These are phyloP conservation scores for Acaromyces ingoldii DNA, from an alignment of 1,284 basidiomycete species.

Conservation along the genomic window DNA sequence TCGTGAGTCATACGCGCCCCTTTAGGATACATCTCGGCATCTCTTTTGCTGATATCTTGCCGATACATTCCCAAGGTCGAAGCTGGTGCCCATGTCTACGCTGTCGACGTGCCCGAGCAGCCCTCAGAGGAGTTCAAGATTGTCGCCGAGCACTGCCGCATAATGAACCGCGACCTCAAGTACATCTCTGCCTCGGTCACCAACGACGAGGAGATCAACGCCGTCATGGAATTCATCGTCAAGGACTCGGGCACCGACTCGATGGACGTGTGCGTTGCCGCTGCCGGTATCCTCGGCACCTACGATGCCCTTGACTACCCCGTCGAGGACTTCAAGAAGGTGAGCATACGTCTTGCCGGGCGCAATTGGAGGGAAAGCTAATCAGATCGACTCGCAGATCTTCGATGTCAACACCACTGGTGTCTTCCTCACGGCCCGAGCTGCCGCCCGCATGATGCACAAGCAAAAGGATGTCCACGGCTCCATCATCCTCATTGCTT, in stretches of 20 bases:
- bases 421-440: conserved; percentile 71
- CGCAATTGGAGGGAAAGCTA: no score
- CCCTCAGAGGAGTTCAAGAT: conserved; percentile 65
- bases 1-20: conserved; percentile 2
- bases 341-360: conserved; percentile 55
- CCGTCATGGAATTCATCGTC: conserved; percentile 47
- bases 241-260: conserved; percentile 54
- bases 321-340: conserved; percentile 65
- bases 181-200: conserved; percentile 55
- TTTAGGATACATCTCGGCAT: neutral
- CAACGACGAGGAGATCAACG: conserved; percentile 56
- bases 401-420: conserved; percentile 67
- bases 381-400: conserved; percentile 6
- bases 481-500: conserved; percentile 75
- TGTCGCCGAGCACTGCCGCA: conserved; percentile 51
- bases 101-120: conserved; percentile 64
- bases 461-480: conserved; percentile 65
- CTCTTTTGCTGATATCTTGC: no score
- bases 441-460: conserved; percentile 69
- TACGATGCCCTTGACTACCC: conserved; percentile 67
- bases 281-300: conserved; percentile 68
- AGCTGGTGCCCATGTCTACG: conserved; percentile 72
- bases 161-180: conserved; percentile 64
- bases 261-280: conserved; percentile 69
- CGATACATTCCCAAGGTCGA: conserved; percentile 61